Evolutionary conservation across 2,329 filamentous ascomycete species (phyloP), one percentile per base, ranked within the genome.

Genomic region (Xylaria sp.): DNA sequence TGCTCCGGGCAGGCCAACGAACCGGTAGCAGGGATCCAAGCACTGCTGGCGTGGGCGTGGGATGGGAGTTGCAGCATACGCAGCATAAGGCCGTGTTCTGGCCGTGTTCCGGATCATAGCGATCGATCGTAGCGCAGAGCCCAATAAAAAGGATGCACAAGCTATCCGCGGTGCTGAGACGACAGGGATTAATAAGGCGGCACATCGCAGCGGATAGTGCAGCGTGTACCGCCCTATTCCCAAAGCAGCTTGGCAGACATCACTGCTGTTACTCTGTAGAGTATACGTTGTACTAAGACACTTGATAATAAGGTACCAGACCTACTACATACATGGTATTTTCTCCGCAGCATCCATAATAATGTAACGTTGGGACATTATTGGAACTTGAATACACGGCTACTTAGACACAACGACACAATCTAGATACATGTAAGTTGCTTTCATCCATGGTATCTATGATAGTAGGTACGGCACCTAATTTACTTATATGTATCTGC

Each of bases 1-100:
- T 33, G 33, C 22, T 29, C 31, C 61, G 65, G 57, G 53, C 49
- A 44, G 20, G 4, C 9, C 39, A n/a, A 13, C 31, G 31, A 60
- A 55, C 25, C n/a, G 33, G 27, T 29, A 56, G 45, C 72, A 72
- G 61, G 73, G 73, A 72, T 74, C 57, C n/a, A 47, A 64, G 59
- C 57, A 66, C 63, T 67, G 68, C 69, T 72, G 72, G 74, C 72
- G 72, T 67, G 71, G 71, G 69, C 72, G 69, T 69, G 68, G 61
- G 66, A 50, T 49, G 45, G 11, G 25, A 29, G 13, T 11, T n/a
- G n/a, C n/a, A n/a, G n/a, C n/a, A n/a, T n/a, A n/a, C n/a, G n/a
- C n/a, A n/a, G n/a, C n/a, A n/a, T n/a, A n/a, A n/a, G n/a, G n/a
- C n/a, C n/a, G n/a, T n/a, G n/a, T n/a, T n/a, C n/a, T n/a, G 47